phyloP scores from a whole-genome alignment of 352 stramenopile genomes.

The Thalassiosira sp. region DNA sequence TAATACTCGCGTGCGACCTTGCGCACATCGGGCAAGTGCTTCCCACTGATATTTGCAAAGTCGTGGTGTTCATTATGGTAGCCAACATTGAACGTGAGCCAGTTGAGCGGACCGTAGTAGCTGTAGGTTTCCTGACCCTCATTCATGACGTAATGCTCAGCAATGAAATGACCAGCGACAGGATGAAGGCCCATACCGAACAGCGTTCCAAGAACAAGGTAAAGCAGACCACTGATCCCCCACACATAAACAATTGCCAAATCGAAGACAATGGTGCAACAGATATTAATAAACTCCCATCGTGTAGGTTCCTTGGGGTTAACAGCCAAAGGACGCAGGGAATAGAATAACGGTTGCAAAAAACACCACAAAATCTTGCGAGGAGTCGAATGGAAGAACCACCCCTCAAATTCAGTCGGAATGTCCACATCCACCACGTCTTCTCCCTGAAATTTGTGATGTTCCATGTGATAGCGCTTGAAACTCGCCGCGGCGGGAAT shows the following conservation, averaged over 20 bases:
- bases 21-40: slow-evolving; percentile 88
- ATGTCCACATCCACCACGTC: slow-evolving; percentile 93
- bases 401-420: slow-evolving; percentile 88
- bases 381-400: slow-evolving; percentile 86
- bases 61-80: slow-evolving; percentile 99
- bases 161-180: slow-evolving; percentile 96
- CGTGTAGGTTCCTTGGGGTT: slow-evolving; percentile 87
- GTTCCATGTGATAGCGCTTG: slow-evolving; percentile 96
- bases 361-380: slow-evolving; percentile 92
- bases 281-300: slow-evolving; percentile 90
- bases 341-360: slow-evolving; percentile 93
- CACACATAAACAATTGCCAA: slow-evolving; percentile 84
- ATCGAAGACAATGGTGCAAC: slow-evolving; percentile 87
- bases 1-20: slow-evolving; percentile 94
- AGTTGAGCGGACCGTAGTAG: slow-evolving; percentile 97
- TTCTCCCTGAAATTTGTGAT: slow-evolving; percentile 95
- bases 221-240: slow-evolving; percentile 87
- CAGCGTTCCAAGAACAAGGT: slow-evolving; percentile 90
- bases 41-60: slow-evolving; percentile 92
- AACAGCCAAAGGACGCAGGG: slow-evolving; percentile 89
- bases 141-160: slow-evolving; percentile 96
- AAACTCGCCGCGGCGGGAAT: slow-evolving; percentile 92
- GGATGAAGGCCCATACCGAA: slow-evolving; percentile 92
- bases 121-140: slow-evolving; percentile 95
- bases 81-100: slow-evolving; percentile 95